Evolutionary conservation across 2,329 filamentous ascomycete species (phyloP).

Genomic region (Clonostachys solani): DNA sequence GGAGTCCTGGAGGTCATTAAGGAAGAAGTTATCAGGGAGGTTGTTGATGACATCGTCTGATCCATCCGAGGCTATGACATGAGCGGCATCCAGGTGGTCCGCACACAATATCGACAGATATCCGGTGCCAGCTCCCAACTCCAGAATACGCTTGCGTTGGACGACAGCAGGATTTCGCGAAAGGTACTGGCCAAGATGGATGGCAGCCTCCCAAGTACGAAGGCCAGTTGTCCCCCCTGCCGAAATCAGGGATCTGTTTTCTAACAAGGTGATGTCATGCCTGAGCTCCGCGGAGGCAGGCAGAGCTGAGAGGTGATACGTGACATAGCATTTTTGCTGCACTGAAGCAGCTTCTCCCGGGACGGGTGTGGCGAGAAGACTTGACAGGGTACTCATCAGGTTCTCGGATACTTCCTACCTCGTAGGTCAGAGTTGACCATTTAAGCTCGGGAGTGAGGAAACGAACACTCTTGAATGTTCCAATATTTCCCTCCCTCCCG

Average conservation of each 20-base stretch:
- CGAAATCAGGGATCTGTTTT: slow-evolving; percentile 65
- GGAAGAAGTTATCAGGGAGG: slow-evolving; percentile 61
- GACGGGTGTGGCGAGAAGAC: slow-evolving; percentile 58
- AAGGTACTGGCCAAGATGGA: slow-evolving; percentile 69
- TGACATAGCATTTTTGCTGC: slow-evolving; percentile 71
- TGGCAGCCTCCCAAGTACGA: slow-evolving; percentile 76
- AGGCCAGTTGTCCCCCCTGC: slow-evolving; percentile 71
- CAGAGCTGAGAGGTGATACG: slow-evolving; percentile 50
- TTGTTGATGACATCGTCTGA: slow-evolving; percentile 67
- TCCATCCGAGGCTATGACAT: slow-evolving; percentile 69
- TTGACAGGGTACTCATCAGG: slow-evolving; percentile 66
- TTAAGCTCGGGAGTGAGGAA: no score
- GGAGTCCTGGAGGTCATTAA: slow-evolving; percentile 59
- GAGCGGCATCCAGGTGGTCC: slow-evolving; percentile 55
- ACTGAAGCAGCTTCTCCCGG: slow-evolving; percentile 62
- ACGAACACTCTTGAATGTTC: no score
- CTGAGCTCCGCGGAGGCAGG: neutral
- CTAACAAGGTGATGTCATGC: slow-evolving; percentile 55
- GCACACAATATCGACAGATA: slow-evolving; percentile 71
- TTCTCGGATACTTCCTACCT: slow-evolving; percentile 77
- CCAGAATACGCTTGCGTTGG: slow-evolving; percentile 55
- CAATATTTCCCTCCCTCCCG: no score
- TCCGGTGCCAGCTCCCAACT: slow-evolving; percentile 74
- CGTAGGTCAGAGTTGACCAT: slow-evolving; percentile 12
- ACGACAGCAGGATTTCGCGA: slow-evolving; percentile 42